Conservation (phyloP, 139 green algal species). For the Nannochloris sp. region DNA sequence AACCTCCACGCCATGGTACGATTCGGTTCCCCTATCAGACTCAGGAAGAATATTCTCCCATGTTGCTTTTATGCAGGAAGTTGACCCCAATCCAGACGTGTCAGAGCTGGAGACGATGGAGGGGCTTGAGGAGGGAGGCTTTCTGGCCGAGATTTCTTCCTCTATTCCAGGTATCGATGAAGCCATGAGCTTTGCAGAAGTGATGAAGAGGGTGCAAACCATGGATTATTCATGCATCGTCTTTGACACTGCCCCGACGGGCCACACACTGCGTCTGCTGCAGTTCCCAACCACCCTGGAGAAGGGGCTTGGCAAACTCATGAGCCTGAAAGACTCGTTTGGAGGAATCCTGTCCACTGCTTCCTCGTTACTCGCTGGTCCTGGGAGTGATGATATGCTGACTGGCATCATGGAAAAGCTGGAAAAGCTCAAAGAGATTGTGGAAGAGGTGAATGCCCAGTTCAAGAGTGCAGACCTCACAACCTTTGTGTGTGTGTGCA, state of each 20-base stretch:
- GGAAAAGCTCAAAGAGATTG: conserved; percentile 49
- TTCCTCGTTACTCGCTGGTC: conserved; percentile 28
- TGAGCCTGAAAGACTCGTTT: conserved; percentile 66
- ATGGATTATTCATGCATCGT: conserved; percentile 93
- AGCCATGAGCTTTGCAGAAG: conserved; percentile 96
- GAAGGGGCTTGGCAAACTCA: conserved; percentile 87
- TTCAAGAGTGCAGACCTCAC: conserved; percentile 88
- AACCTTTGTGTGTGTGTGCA: conserved; percentile 98
- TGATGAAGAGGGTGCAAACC: conserved; percentile 93
- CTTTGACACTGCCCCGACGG: conserved; percentile 93
- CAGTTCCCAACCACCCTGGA: conserved; percentile 91
- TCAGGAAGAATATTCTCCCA: not conserved
- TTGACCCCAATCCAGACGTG: conserved; percentile 78
- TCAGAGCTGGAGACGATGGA: conserved; percentile 52
- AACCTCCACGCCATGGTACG: conserved; percentile 94
- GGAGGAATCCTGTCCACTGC: conserved; percentile 63
- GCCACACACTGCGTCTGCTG: conserved; percentile 89
- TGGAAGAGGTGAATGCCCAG: conserved; percentile 79
- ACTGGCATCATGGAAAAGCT: conserved; percentile 55
- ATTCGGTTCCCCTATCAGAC: not conserved
- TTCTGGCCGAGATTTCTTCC: conserved; percentile 75
- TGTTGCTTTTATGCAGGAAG: conserved; percentile 55
- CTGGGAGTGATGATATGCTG: conserved; percentile 26
- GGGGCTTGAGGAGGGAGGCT: conserved; percentile 22
- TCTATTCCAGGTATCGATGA: conserved; percentile 95